A percentile compares a stretch with the other conserved stretches of the same genome.
Evolutionary conservation across 1,284 basidiomycete genomes (phyloP).

Genomic region (Phylloboletellus chloephorus): DNA sequence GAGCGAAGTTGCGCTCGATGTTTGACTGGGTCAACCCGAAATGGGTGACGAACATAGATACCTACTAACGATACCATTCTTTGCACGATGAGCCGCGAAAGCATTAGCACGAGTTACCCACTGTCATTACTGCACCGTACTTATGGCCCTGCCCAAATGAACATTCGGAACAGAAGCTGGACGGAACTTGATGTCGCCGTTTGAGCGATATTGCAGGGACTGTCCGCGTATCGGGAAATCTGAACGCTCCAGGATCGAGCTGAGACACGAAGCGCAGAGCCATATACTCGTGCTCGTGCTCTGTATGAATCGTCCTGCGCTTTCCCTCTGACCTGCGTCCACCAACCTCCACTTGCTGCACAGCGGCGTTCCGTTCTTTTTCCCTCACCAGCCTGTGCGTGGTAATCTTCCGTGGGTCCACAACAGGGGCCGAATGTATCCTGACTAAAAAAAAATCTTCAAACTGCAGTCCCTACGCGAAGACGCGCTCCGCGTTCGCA

Average conservation of each 20-base stretch:
- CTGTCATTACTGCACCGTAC: too few species aligned
- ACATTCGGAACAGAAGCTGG: conserved; percentile 15
- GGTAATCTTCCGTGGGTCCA: conserved; percentile 17
- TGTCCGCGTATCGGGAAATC: conserved; percentile 23
- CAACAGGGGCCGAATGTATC: conserved; percentile 15
- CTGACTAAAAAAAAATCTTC: conserved; percentile 19
- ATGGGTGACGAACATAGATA: conserved; percentile 13
- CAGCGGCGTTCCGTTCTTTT: conserved; percentile 12
- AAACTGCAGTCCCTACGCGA: conserved; percentile 20
- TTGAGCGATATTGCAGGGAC: conserved; percentile 26
- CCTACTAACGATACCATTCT: too few species aligned
- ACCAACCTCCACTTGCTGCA: conserved; percentile 5
- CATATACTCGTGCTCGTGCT: too few species aligned
- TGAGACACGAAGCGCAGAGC: conserved; percentile 13
- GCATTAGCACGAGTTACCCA: too few species aligned
- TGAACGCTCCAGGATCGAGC: conserved; percentile 13
- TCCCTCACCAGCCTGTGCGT: conserved; percentile 12
- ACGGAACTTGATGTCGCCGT: conserved; percentile 24
- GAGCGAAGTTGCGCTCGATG: conserved; percentile 1
- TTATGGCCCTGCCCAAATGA: conserved; percentile 12
- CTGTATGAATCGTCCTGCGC: too few species aligned
- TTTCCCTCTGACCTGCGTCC: conserved; percentile 3
- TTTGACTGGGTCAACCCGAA: conserved; percentile 25
- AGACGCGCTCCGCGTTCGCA: conserved; percentile 8
- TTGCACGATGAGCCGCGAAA: too few species aligned